Evolutionary conservation across 139 green algal genomes (phyloP).

Genomic region (Tetradesmus lagerheimii): DNA sequence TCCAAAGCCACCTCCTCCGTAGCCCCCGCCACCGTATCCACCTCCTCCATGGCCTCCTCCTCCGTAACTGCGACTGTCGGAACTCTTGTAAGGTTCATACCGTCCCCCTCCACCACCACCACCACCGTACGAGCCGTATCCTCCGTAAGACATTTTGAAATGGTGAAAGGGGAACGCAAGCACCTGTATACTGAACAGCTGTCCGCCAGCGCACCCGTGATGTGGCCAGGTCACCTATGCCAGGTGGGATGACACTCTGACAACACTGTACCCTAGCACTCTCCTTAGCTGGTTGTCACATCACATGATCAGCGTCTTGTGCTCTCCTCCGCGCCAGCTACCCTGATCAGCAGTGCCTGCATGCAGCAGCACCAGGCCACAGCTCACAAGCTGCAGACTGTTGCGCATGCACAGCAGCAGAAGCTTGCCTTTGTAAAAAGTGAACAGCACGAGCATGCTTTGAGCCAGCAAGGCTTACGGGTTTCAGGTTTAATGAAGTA

Average conservation of each 20-base stretch:
- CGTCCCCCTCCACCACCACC: not conserved
- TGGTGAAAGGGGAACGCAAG: not conserved
- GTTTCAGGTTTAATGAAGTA: not conserved
- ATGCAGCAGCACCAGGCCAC: not conserved
- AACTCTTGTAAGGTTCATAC: slow-evolving; percentile 41
- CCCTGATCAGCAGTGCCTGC: no score
- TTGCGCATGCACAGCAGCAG: not conserved
- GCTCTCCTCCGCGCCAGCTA: no score
- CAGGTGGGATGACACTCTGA: not conserved
- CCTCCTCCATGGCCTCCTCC: slow-evolving; percentile 38
- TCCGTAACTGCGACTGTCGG: slow-evolving; percentile 18
- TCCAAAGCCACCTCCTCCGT: slow-evolving; percentile 40
- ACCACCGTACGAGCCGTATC: not conserved
- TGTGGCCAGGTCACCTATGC: not conserved
- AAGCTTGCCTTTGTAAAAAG: not conserved
- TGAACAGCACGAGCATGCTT: not conserved
- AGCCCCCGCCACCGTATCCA: slow-evolving; percentile 35
- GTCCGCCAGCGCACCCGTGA: no score
- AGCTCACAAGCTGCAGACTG: not conserved
- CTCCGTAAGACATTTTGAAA: slow-evolving; percentile 11
- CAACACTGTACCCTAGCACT: not conserved
- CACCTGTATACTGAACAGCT: not conserved
- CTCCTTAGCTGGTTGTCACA: not conserved
- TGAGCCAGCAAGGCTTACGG: not conserved
- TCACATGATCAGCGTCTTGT: not conserved